Evolutionary conservation across 2,329 filamentous ascomycete species (phyloP), one percentile per base, ranked within the genome.

Genomic region (Fusarium papillatum): DNA sequence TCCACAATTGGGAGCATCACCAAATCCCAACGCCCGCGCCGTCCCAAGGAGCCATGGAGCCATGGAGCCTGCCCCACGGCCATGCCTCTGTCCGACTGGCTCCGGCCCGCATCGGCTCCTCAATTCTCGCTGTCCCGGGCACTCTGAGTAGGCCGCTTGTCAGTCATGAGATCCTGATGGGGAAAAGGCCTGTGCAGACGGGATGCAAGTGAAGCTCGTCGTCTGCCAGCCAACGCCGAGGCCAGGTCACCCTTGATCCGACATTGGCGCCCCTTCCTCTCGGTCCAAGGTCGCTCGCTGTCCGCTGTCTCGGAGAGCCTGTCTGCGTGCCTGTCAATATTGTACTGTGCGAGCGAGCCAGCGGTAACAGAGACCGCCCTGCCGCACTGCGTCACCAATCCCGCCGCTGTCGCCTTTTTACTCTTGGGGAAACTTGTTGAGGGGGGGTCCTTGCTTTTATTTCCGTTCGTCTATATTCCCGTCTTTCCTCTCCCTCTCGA

Each of bases 31-130:
- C 61, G 69, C 66, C 73, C 63, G 26, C 70, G 60, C 36, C 60
- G 53, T 63, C 63, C 16, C 22, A 67, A 57, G 29, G 39, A 60
- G 26, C 22, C 17, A 75, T 75, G 29, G 39, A 60, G 26, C 22
- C 17, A 75, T 75, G 75, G 76, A 61, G 64, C 34, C 71, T 29
- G 76, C 68, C 74, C 78, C 78, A 73, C 72, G 76, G 53, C 43
- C 39, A 67, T 19, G 43, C 29, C 60, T 55, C 57, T 19, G 39
- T 67, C 53, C 48, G 64, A 76, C 71, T 77, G 74, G 77, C 19
- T 39, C 50, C 39, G 11, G 13, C 66, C 36, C 70, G 38, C 24
- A 38, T 50, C 48, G 57, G 50, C 48, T 66, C 60, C 61, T 67
- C 63, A 65, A 62, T 41, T 50, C 53, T 61, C 41, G 17, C 60